Percentiles rank a stretch among this genome's conserved stretches.
phyloP scores from a whole-genome alignment of 805 yeast species.

The Saccharomycopsis fermentans region DNA sequence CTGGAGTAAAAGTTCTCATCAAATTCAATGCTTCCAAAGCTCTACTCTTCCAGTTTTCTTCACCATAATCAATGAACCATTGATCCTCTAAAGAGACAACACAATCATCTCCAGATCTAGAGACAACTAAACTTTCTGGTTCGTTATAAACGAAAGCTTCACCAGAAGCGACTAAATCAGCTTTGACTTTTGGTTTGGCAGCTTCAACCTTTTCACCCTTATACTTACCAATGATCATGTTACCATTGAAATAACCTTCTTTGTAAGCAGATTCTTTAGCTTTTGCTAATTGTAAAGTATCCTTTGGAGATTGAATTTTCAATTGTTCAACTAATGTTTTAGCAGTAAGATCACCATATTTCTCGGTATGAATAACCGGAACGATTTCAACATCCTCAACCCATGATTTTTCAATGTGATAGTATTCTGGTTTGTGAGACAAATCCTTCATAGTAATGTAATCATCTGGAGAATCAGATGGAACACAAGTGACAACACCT shows the following conservation, averaged over 20 bases:
- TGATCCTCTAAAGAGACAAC: conserved; percentile 96
- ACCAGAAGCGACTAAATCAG: conserved; percentile 66
- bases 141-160: conserved; percentile 86
- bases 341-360: conserved; percentile 85
- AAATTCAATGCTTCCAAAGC: conserved; percentile 68
- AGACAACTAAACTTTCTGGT: conserved; percentile 82
- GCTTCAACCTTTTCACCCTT: conserved; percentile 82
- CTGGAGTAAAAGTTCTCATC: conserved; percentile 73
- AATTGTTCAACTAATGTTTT: conserved; percentile 71
- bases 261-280: conserved; percentile 95
- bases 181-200: conserved; percentile 81
- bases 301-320: conserved; percentile 93
- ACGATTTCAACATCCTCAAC: conserved; percentile 69
- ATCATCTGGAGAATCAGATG: conserved; percentile 98
- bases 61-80: conserved; percentile 98
- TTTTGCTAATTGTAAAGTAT: conserved; percentile 69
- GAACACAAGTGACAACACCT: conserved; percentile 98
- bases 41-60: conserved; percentile 72
- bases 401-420: conserved; percentile 31
- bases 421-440: conserved; percentile 15
- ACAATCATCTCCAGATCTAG: conserved; percentile 96
- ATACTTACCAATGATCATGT: conserved; percentile 69
- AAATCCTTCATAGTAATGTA: conserved; percentile 56
- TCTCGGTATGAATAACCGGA: conserved; percentile 68
- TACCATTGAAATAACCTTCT: conserved; percentile 92